Base-by-base conservation (phyloP, 192 early-diverging fungal genomes). In the Podila epicladia region DNA sequence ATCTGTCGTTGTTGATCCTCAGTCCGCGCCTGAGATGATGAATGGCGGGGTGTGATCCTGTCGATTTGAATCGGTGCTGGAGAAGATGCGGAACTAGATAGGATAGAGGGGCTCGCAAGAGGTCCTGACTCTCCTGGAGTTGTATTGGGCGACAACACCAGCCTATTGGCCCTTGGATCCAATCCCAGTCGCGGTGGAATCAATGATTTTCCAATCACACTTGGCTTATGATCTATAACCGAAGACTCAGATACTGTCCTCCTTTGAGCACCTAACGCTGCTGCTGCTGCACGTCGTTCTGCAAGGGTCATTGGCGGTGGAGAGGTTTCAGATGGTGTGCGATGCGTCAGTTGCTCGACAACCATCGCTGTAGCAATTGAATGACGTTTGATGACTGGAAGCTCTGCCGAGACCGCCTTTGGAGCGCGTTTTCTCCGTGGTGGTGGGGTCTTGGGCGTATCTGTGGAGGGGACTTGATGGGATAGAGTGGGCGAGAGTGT, bases 1-100 rank as follows among this genome's bases (percentile, higher is more conserved):
- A 94, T 65, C 55, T 84, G 78, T 32, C 83, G 78, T 67, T 89
- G 88, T 45, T 87, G 86, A 28, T 88, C 85, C 57, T 86, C 88
- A 3, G 76, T 79, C 19, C 71, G 65, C 12, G 70, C 61, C 29
- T 61, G 70, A 3, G 61, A 79, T 19, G 66, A 72, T 1, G 76
- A 72, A 32, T 79, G 76, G 1, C 76, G 69, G 37, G 76, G 71
- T 31, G 66, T 59, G 22, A 79, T 79, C 64, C 76, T 50, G 32
- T 58, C 76, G 55, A 79, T 79, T 35, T 79, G 76, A 26, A 79
- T 79, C n/a, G 76, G 76, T 4, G 76, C 70, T 17, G 76, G 60
- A 1, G 76, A 78, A 32, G 75, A 57, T 24, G 58, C 69, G n/a
- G 69, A 62, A 32, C 70, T 38, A n/a, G 70, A 37, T 9, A 72